These are phyloP conservation scores for Rhododendron ovatum DNA, from an alignment of 148 eudicot species.

Conservation along the genomic window DNA sequence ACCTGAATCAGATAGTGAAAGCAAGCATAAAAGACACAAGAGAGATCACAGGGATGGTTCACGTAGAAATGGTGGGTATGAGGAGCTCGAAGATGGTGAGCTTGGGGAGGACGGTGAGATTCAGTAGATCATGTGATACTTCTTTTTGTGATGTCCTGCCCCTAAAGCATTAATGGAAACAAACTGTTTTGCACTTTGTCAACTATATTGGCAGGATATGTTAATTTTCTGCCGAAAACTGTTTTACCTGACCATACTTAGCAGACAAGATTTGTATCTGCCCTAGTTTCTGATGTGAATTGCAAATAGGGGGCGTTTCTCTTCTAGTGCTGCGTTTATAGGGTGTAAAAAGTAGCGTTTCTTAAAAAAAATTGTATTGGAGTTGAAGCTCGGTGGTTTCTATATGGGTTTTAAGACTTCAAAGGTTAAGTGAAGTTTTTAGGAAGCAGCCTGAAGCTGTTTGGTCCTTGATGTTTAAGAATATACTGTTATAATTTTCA, in stretches of 20 bases:
- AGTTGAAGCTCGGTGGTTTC: not conserved
- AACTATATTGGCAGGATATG: not conserved
- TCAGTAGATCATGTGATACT: conserved; percentile 23
- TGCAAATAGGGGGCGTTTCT: conserved; percentile 2
- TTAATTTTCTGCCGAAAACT: not conserved
- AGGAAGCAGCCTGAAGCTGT: not conserved
- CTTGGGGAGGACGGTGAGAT: conserved; percentile 94
- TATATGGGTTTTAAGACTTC: not conserved
- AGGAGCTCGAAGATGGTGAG: conserved; percentile 99
- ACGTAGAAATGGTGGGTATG: conserved; percentile 52
- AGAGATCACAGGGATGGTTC: conserved; percentile 65
- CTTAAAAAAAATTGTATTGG: not conserved
- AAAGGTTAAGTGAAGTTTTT: not conserved
- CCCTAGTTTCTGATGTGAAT: not conserved
- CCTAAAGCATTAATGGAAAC: not conserved
- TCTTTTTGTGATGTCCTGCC: not conserved
- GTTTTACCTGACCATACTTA: not conserved
- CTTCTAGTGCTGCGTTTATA: not conserved
- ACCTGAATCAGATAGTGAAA: conserved; percentile 91
- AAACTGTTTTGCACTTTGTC: not conserved
- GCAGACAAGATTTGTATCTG: not conserved
- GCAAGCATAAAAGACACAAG: conserved; percentile 75
- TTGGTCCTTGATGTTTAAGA: not conserved
- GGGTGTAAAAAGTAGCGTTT: not conserved
- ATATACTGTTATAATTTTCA: not conserved